Base-by-base conservation (phyloP, 331 rosid genomes). In the Rosa hybrid region DNA sequence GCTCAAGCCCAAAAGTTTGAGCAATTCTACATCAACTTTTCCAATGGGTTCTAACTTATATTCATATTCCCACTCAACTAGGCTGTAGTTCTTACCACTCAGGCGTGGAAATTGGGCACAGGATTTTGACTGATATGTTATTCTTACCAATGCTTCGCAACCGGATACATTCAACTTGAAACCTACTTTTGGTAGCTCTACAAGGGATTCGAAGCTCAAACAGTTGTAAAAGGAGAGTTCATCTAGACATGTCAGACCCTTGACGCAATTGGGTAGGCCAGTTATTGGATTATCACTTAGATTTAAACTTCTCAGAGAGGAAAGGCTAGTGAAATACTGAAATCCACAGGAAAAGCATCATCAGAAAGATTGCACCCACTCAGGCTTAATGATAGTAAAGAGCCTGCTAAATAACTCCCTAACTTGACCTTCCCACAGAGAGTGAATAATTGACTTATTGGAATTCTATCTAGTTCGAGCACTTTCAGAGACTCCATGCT, bases 191-290 rank as follows among this genome's bases (percentile, higher is more conserved):
- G 68, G 78, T 18, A 76, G 65, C 57, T 13, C 60, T 1, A 60
- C 4, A 42, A 76, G 71, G 0, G 60, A 62, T 5, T 5, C 3
- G 4, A 76, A 46, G 11, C 2, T 45, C 0, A 0, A 0, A 25
- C 59, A 76, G 1, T 5, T 0, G 0, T 0, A 0, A 1, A 76
- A 25, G 25, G 7, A 4, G 25, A 76, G 71, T 1, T 8, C 0
- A 4, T 23, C 1, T 13, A 76, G 57, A 7, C 3, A 23, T 12
- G 5, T 44, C 8, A 76, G 6, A 23, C 44, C 45, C 14, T 60
- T 44, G 57, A 76, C 5, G 11, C n/a, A 76, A 44, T 2, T 18
- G 23, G 79, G 79, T 1, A 76, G 30, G 10, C 4, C 0, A 17
- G 17, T 2, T 57, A 76, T 60, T 76, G 57, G 71, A 76, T 75